These are phyloP conservation scores for Desmodesmus armatus DNA, from an alignment of 139 green algal species.

Conservation along the genomic window DNA sequence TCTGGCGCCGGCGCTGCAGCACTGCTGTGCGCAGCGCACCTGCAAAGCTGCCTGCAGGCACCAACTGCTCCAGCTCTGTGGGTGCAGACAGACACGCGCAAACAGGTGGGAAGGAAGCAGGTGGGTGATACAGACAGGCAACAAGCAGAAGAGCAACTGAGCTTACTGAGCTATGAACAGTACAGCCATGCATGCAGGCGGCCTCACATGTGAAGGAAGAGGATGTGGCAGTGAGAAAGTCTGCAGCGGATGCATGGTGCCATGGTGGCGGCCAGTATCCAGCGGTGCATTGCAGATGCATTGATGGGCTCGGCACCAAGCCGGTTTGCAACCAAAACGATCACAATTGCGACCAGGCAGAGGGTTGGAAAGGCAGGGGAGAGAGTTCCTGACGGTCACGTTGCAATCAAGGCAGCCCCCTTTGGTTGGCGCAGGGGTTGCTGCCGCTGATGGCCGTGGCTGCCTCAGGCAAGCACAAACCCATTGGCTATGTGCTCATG, in stretches of 20 bases:
- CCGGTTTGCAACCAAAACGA: too few relatives aligned
- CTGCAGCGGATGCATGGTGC: neutral
- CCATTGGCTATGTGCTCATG: neutral
- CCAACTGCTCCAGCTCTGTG: slow-evolving; percentile 4
- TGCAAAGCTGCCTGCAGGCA: neutral
- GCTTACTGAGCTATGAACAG: neutral
- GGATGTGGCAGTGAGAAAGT: neutral
- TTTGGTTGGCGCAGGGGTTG: too few relatives aligned
- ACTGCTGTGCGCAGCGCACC: neutral
- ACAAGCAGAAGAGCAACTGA: neutral
- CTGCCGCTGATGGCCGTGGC: too few relatives aligned
- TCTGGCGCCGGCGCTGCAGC: neutral
- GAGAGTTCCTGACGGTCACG: too few relatives aligned
- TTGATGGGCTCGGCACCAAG: too few relatives aligned
- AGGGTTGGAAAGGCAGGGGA: too few relatives aligned
- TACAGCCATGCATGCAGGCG: neutral
- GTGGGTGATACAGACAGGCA: neutral
- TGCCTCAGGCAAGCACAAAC: too few relatives aligned
- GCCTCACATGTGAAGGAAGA: neutral
- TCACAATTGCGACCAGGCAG: too few relatives aligned
- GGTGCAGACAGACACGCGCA: too few relatives aligned
- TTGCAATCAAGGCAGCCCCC: too few relatives aligned
- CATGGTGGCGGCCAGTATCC: too few relatives aligned
- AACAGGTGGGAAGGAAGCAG: neutral
- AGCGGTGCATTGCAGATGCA: too few relatives aligned